These are phyloP conservation scores for Penicilliopsis zonata DNA, from an alignment of 495 filamentous ascomycete genomes.

Conservation along the genomic window DNA sequence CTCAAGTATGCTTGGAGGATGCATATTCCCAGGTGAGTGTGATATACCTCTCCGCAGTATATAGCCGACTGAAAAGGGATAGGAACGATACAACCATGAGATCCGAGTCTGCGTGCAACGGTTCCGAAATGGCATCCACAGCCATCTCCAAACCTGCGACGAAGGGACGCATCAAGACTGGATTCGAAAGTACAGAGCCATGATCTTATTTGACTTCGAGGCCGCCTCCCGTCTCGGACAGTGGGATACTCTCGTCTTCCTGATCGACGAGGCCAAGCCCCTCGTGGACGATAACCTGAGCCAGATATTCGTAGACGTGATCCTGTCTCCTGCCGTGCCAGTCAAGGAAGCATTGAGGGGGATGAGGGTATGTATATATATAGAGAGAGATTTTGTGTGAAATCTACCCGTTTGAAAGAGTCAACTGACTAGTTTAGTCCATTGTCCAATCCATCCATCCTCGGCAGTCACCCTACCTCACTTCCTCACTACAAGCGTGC, in stretches of 20 bases:
- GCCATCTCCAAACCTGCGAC: conserved; percentile 7
- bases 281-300: conserved; percentile 5
- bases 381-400: too few species aligned
- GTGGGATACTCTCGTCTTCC: conserved; percentile 52
- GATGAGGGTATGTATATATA: conserved; percentile 12
- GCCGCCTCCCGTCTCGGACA: conserved; percentile 50
- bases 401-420: too few species aligned
- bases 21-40: conserved; percentile 39
- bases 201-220: conserved; percentile 68
- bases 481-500: conserved; percentile 13
- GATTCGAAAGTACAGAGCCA: conserved; percentile 43
- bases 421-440: too few species aligned
- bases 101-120: conserved; percentile 42
- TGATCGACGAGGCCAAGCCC: conserved; percentile 40
- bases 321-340: conserved; percentile 44
- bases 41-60: not conserved
- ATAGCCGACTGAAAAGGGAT: conserved; percentile 1
- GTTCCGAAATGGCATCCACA: conserved; percentile 33
- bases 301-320: conserved; percentile 38
- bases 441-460: conserved; percentile 9
- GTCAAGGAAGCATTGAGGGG: conserved; percentile 20
- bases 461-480: conserved; percentile 4
- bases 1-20: conserved; percentile 54
- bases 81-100: conserved; percentile 44
- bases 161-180: conserved; percentile 24